These are phyloP conservation scores for Miscanthus lutarioriparius DNA, from an alignment of 176 grass and related monocot genomes.

Conservation along the genomic window DNA sequence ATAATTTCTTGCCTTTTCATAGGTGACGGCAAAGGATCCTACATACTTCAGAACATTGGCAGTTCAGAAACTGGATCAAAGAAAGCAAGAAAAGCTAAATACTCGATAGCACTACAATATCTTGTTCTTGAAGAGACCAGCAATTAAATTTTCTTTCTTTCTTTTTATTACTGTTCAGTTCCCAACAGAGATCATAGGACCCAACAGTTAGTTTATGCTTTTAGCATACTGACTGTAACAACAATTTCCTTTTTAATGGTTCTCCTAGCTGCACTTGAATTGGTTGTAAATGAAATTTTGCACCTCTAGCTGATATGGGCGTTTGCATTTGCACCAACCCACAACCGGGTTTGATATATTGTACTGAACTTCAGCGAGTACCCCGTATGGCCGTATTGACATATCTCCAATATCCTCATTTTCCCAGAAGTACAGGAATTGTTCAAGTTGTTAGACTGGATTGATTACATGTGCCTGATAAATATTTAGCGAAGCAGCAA, in stretches of 20 bases:
- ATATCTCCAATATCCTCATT: not conserved
- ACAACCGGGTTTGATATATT: not conserved
- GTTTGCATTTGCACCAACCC: not conserved
- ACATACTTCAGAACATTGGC: constrained; percentile 50
- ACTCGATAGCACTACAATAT: constrained; percentile 75
- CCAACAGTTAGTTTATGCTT: not conserved
- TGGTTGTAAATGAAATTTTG: constrained; percentile 18
- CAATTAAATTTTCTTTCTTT: constrained; percentile 14
- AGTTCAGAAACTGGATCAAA: constrained; percentile 37
- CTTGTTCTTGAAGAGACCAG: constrained; percentile 66
- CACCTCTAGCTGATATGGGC: not conserved
- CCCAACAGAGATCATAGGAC: not conserved
- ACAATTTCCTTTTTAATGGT: not conserved
- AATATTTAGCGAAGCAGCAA: not conserved
- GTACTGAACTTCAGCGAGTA: not conserved
- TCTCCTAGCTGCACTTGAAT: not conserved
- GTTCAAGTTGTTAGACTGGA: not conserved
- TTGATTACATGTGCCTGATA: not conserved
- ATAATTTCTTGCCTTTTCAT: constrained; percentile 20
- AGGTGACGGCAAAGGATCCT: constrained; percentile 61
- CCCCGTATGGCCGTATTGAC: not conserved
- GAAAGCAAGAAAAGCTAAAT: constrained; percentile 65
- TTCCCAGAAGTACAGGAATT: not conserved
- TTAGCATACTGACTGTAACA: not conserved
- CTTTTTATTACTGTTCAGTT: not conserved